These are phyloP conservation scores for Phialophora chinensis DNA, from an alignment of 2,329 filamentous ascomycete genomes.

Conservation along the genomic window DNA sequence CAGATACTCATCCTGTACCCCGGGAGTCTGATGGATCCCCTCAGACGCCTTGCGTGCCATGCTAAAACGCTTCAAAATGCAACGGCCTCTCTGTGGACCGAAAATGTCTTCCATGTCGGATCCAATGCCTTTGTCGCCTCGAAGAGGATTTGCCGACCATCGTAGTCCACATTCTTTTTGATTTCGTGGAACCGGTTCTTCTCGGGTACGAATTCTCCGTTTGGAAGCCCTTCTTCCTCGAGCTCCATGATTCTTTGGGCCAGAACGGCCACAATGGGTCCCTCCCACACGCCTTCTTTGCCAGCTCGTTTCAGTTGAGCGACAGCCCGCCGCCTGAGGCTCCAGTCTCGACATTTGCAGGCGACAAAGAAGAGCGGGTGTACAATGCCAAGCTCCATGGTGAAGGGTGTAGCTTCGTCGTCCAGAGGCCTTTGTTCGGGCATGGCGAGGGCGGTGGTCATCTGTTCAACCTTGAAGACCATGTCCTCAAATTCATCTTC, in stretches of 20 bases:
- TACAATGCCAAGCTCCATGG: constrained; percentile 44
- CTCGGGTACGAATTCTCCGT: constrained; percentile 36
- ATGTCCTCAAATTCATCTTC: constrained; percentile 39
- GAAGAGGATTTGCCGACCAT: constrained; percentile 34
- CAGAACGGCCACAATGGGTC: constrained; percentile 43
- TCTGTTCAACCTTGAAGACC: constrained; percentile 37
- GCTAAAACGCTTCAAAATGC: constrained; percentile 32
- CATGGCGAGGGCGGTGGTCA: constrained; percentile 35
- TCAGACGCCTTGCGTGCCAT: constrained; percentile 21
- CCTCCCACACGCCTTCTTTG: constrained; percentile 47
- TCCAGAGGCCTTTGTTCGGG: constrained; percentile 34
- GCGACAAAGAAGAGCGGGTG: constrained; percentile 45
- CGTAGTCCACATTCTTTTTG: constrained; percentile 41
- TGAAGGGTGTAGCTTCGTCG: constrained; percentile 38
- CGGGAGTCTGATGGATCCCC: background rate
- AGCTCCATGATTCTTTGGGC: constrained; percentile 39
- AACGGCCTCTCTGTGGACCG: constrained; percentile 33
- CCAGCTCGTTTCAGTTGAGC: constrained; percentile 43
- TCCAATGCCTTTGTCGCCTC: constrained; percentile 38
- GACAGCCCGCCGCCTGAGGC: constrained; percentile 42
- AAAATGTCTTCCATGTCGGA: constrained; percentile 35
- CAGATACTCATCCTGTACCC: background rate
- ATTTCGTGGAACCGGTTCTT: constrained; percentile 39
- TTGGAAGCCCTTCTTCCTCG: constrained; percentile 39
- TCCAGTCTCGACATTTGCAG: constrained; percentile 42